Percentiles rank a stretch among this genome's conserved stretches.
Evolutionary conservation across 2,329 filamentous ascomycete species (phyloP).

Genomic region (Cordyceps cicadae): DNA sequence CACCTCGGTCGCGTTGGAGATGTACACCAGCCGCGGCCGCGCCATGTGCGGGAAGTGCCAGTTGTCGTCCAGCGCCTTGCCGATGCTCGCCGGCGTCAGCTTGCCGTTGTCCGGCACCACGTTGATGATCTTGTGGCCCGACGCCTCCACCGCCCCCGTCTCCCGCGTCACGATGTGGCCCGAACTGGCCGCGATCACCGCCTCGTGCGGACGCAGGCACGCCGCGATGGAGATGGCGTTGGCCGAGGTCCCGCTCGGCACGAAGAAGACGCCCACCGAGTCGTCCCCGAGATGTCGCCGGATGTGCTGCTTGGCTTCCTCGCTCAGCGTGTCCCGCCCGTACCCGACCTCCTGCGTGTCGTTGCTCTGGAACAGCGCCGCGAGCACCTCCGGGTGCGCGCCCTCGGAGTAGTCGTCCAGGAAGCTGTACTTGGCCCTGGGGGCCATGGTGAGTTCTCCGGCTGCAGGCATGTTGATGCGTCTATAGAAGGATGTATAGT

Average conservation of each 20-base stretch:
- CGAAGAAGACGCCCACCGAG: conserved; percentile 41
- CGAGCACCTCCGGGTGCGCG: conserved; percentile 40
- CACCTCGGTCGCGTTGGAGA: conserved; percentile 43
- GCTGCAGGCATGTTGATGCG: conserved; percentile 8
- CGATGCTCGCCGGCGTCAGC: conserved; percentile 34
- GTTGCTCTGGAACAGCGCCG: conserved; percentile 37
- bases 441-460: conserved; percentile 9
- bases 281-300: conserved; percentile 27
- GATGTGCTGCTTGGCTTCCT: conserved; percentile 33
- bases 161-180: conserved; percentile 43
- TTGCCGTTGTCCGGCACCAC: conserved; percentile 38
- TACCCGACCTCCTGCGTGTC: conserved; percentile 38
- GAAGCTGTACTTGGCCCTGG: conserved; percentile 32
- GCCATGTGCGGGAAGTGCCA: conserved; percentile 45
- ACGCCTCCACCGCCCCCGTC: conserved; percentile 42
- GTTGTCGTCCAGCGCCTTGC: conserved; percentile 36
- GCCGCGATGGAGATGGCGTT: conserved; percentile 45
- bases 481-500: no score
- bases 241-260: conserved; percentile 43
- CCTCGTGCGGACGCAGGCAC: conserved; percentile 41
- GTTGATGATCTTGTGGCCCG: conserved; percentile 43
- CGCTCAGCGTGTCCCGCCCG: conserved; percentile 36
- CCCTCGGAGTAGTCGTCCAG: conserved; percentile 45
- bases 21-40: conserved; percentile 41
- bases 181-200: conserved; percentile 40